Evolutionary conservation across 1,139 yeast genomes (phyloP).

Genomic region (Candida frijolesensis): DNA sequence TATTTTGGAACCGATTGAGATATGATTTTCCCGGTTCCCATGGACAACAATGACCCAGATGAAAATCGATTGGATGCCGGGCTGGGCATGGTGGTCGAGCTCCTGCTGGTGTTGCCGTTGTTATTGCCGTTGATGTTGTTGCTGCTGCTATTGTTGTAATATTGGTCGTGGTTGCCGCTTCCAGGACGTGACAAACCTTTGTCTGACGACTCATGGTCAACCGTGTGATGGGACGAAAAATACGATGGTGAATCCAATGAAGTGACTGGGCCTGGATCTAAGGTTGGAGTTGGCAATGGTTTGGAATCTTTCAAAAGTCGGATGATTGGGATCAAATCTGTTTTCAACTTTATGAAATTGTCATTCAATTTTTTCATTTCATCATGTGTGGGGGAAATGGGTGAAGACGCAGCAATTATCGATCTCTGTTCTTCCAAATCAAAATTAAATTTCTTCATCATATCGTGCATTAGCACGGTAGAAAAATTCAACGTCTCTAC

Average conservation of each 20-base stretch:
- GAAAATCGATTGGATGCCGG: slow-evolving; percentile 47
- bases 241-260: slow-evolving; percentile 37
- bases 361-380: slow-evolving; percentile 47
- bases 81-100: slow-evolving; percentile 26
- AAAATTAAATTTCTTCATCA: slow-evolving; percentile 30
- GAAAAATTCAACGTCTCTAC: slow-evolving; percentile 39
- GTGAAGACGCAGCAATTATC: slow-evolving; percentile 15
- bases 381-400: slow-evolving; percentile 26
- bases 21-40: slow-evolving; percentile 46
- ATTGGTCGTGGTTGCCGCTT: slow-evolving; percentile 6
- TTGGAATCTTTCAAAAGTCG: slow-evolving; percentile 54
- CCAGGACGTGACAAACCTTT: slow-evolving; percentile 10
- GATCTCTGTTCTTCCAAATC: slow-evolving; percentile 19
- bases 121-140: background rate
- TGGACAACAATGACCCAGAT: slow-evolving; percentile 40
- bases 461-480: slow-evolving; percentile 39
- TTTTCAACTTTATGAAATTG: slow-evolving; percentile 50
- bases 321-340: slow-evolving; percentile 56
- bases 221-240: slow-evolving; percentile 23
- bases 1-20: slow-evolving; percentile 31
- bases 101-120: slow-evolving; percentile 4
- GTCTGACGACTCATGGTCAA: slow-evolving; percentile 14
- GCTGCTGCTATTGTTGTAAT: background rate
- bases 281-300: slow-evolving; percentile 59
- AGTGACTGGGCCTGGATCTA: slow-evolving; percentile 39